Percentiles rank a stretch among this genome's conserved stretches.
Conservation (phyloP, 345 rosid genomes). For the Erodium maritimum region DNA sequence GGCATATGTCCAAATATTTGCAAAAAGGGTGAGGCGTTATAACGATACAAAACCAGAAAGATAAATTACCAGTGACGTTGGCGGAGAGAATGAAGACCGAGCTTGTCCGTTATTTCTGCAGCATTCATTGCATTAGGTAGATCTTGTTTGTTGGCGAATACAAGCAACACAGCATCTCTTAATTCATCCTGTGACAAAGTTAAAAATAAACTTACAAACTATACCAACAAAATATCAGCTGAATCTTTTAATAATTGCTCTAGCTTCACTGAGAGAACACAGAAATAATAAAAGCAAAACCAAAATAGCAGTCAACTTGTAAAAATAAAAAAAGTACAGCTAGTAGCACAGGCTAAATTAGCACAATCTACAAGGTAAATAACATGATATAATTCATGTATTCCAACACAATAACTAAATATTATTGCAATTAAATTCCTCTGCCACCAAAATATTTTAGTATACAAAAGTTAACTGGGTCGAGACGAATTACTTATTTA, state of each 20-base stretch:
- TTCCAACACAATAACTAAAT: no score
- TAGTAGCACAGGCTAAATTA: not conserved
- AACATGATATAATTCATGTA: no score
- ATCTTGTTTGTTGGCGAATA: conserved; percentile 90
- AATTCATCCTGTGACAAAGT: conserved; percentile 45
- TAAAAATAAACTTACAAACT: not conserved
- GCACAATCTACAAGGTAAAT: not conserved
- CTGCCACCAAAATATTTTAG: no score
- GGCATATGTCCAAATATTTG: not conserved
- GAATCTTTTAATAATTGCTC: not conserved
- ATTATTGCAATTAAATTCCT: no score
- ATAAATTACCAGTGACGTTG: conserved; percentile 69
- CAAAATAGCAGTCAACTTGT: not conserved
- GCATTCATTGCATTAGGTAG: conserved; percentile 97
- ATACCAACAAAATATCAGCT: not conserved
- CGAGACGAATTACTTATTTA: no score
- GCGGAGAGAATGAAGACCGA: conserved; percentile 86
- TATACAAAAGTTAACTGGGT: no score
- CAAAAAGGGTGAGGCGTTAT: not conserved
- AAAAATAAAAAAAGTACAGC: not conserved
- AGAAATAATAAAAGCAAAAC: no score
- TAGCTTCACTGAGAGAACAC: no score
- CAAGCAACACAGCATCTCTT: conserved; percentile 80
- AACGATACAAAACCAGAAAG: not conserved
- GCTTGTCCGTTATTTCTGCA: conserved; percentile 92